Base-by-base conservation (phyloP, 140 eudicot species). In the Oenanthe javanica region DNA sequence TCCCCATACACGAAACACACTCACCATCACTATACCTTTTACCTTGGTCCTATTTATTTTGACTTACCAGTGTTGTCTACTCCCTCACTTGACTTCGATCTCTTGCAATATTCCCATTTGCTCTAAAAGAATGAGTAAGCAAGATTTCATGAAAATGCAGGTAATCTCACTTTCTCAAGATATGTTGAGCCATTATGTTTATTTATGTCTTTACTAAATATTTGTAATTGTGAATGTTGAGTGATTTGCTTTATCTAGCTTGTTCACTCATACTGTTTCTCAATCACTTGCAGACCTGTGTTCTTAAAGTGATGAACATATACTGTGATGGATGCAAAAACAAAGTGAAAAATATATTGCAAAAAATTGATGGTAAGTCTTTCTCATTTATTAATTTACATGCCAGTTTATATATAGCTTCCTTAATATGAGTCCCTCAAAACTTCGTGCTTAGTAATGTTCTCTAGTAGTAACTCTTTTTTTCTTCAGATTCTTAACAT, bases 251-350 rank as follows among this genome's bases (percentile, higher is more conserved):
- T 13, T n/a, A 61, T 21, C 9, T n/a, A n/a, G n/a, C n/a, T 27
- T 75, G 36, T 59, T 23, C 43, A 75, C 16, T 66, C 64, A 19
- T 3, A 13, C 36, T 69, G 8, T 69, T 36, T 69, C 19, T 1
- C 0, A 31, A 8, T 73, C 27, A 64, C 52, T 46, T 91, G 88
- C 91, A 93, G 98, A 87, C 86, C 14, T 89, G 92, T 79, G 96
- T 89, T n/a, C 91, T 93, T 38, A 88, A 87, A 81, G 92, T 93
- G n/a, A n/a, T n/a, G 11, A 93, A 88, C 61, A 89, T 87, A 83
- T 92, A 93, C 78, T 93, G 98, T 78, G 96, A 91, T 82, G 98
- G 98, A 4, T 93, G 98, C 63, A 87, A 79, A 80, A 92, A 88
- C 63, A 93, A 91, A 70, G 91, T 93, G 52, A 91, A 75, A 75